Base-by-base conservation (phyloP, 2,329 filamentous ascomycete genomes). In the Sarocladium oryzae region DNA sequence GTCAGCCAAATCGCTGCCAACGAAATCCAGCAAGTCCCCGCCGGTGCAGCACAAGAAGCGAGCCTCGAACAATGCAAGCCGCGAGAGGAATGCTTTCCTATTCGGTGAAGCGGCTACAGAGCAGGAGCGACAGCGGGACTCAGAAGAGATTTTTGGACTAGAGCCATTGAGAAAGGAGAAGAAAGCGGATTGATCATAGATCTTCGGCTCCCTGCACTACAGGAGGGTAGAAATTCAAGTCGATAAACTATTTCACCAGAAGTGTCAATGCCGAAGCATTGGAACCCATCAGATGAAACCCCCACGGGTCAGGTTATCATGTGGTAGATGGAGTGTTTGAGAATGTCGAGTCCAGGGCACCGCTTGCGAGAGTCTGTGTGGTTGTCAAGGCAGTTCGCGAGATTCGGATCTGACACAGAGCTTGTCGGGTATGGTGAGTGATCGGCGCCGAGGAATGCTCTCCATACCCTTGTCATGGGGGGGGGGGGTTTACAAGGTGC, bases 1-100 rank as follows among this genome's bases (percentile, higher is more conserved):
- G 0, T 52, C 45, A 10, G 24, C 23, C 36, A 56, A 60, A 48
- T 53, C 62, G 51, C 55, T 60, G 0, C 49, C 57, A 11, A 26
- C 56, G 2, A 54, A 61, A 3, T 43, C 57, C 7, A 56, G 51
- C 32, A 67, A 66, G 18, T 67, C 68, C 4, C 61, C 66, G 3
- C 55, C 65, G 11, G 6, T 49, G 59, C 60, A 61, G 52, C 63
- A 75, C 53, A 69, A 66, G 56, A 75, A 74, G 58, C 62, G 68
- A 43, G 57, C 63, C 2, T 70, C 69, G 3, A 70, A 66, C 11
- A 77, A 71, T 51, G 66, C 70, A 2, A 76, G 66, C 54, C 73
- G 79, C 35, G 76, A 79, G 57, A 72, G 75, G 45, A 81, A 81
- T 53, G 78, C 79, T 0, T 83, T 82, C 53, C 60, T 83, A 16